Evolutionary conservation across 2,329 filamentous ascomycete genomes (phyloP), one percentile per base, ranked within the genome.

Genomic region (Cephalotrichum gorgonifer): DNA sequence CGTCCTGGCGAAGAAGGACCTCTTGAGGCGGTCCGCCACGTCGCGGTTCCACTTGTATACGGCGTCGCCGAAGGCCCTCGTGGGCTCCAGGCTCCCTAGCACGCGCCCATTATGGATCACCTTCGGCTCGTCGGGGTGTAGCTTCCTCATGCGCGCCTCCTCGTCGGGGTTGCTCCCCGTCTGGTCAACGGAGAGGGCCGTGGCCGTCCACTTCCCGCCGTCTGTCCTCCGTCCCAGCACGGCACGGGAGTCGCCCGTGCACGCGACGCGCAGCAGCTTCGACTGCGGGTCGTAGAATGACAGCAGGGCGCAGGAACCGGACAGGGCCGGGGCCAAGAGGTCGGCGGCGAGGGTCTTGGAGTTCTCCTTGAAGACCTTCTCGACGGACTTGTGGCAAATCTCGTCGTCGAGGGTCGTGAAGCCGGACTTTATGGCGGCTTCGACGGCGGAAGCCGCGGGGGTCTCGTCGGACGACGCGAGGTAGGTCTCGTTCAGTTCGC

Each of bases 41-140:
- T 95, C 88, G 47, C 79, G 78, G 51, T 79, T 86, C 93, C 93
- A 98, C 67, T 98, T 98, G 73, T 98, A 98, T 58, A 85, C 84
- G 8, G 93, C 91, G 65, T 98, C 93, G 31, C 93, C 94, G 65
- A 98, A 98, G 0, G 94, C 91, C 54, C 93, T 83, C 17, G 85
- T 91, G 3, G 93, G 93, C 64, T 98, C 93, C 12, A 98, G 74
- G 17, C 90, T 87, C 42, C 93, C 93, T 1, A 98, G 76, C 15
- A 98, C 88, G 53, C 93, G 85, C 6, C 93, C 93, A 57, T 95
- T 93, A 41, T 83, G 77, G 38, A 95, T 82, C 8, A 96, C 93
- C 57, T 90, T 76, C 14, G 87, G 84, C 67, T 98, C 93, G 26
- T 85, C 86, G 1, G 93, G 93, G 60, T 98, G 93, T 57, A 90